Percentiles rank a stretch among this genome's conserved stretches.
These are phyloP conservation scores for Suhomyces ambrosiae DNA, from an alignment of 1,139 yeast genomes.

Conservation along the genomic window DNA sequence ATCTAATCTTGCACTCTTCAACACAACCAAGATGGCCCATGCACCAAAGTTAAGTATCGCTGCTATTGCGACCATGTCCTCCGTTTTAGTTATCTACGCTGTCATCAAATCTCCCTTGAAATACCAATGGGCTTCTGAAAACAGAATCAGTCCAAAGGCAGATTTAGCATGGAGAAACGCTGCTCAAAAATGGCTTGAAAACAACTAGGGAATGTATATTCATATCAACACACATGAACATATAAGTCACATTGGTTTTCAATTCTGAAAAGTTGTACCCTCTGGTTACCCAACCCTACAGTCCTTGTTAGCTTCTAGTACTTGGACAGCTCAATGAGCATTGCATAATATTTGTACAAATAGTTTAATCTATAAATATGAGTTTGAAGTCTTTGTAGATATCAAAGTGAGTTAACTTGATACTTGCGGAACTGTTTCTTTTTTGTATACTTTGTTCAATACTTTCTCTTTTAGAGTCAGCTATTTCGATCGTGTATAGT, in stretches of 20 bases:
- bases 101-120: conserved; percentile 49
- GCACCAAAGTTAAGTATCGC: conserved; percentile 45
- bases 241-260: too few species aligned
- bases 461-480: neutral
- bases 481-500: too few species aligned
- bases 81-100: conserved; percentile 44
- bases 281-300: too few species aligned
- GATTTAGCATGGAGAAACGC: conserved; percentile 57
- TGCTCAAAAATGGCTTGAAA: conserved; percentile 50
- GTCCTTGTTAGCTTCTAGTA: too few species aligned
- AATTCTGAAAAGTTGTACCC: too few species aligned
- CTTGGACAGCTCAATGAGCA: neutral
- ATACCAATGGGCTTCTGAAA: conserved; percentile 45
- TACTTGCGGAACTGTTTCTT: too few species aligned
- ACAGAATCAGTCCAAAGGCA: conserved; percentile 51
- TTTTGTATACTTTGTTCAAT: neutral
- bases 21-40: conserved; percentile 34
- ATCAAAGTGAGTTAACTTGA: neutral
- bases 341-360: conserved; percentile 5
- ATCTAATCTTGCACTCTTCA: conserved; percentile 13
- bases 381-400: conserved; percentile 5
- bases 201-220: conserved; percentile 17
- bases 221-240: neutral
- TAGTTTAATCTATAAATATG: conserved; percentile 7
- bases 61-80: conserved; percentile 49